Evolutionary conservation across 345 rosid species (phyloP).

Genomic region (Arabidopsis suecica): DNA sequence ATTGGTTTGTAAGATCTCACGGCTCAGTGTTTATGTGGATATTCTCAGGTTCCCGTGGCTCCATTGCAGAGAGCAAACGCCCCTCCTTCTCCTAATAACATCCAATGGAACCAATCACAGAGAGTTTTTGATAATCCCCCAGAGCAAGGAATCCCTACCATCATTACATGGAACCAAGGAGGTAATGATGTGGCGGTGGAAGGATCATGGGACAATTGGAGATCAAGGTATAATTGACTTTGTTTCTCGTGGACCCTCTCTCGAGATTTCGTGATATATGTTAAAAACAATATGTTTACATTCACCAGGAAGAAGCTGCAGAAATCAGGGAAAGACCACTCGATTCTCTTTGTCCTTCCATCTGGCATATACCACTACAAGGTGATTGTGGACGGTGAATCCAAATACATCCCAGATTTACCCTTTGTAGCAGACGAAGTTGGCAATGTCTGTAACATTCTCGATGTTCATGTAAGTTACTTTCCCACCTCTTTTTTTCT

Average conservation of each 20-base stretch:
- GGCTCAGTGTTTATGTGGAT: conserved; percentile 24
- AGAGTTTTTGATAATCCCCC: conserved; percentile 49
- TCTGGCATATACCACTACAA: conserved; percentile 86
- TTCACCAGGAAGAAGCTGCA: conserved; percentile 72
- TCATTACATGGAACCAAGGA: conserved; percentile 87
- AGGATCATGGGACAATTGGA: conserved; percentile 98
- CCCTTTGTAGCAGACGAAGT: conserved; percentile 73
- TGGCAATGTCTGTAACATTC: conserved; percentile 77
- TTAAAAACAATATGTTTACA: not conserved
- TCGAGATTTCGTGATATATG: not conserved
- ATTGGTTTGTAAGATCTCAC: conserved; percentile 29
- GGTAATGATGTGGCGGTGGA: conserved; percentile 85
- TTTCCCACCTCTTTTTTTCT: not conserved
- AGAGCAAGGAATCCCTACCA: conserved; percentile 73
- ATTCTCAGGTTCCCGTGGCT: conserved; percentile 67
- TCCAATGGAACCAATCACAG: conserved; percentile 58
- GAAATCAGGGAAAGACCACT: conserved; percentile 82
- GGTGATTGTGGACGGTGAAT: conserved; percentile 85
- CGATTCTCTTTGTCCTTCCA: conserved; percentile 77
- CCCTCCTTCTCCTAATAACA: conserved; percentile 51
- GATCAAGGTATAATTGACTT: conserved; percentile 57
- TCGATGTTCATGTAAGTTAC: conserved; percentile 77
- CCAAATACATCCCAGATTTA: conserved; percentile 80
- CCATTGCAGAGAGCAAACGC: conserved; percentile 64
- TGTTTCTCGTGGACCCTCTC: not conserved